Evolutionary conservation across 2,329 filamentous ascomycete genomes (phyloP).

Genomic region (Diaporthe sp.): DNA sequence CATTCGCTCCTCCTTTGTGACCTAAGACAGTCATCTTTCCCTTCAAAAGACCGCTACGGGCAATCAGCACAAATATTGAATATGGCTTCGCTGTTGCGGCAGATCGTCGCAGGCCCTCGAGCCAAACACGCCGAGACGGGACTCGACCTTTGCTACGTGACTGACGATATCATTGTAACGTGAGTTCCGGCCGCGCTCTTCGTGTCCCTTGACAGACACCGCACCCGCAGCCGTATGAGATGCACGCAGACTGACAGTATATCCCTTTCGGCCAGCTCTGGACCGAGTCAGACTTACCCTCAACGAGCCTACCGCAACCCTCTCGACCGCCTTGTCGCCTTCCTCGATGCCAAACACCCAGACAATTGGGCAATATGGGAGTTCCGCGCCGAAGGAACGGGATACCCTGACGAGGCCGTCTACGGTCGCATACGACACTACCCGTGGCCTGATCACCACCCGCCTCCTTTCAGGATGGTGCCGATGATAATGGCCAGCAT

Average conservation of each 20-base stretch:
- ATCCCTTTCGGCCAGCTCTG: constrained; percentile 77
- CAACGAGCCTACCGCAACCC: constrained; percentile 95
- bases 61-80: not conserved
- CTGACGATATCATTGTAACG: constrained; percentile 79
- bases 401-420: constrained; percentile 92
- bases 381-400: constrained; percentile 95
- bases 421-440: constrained; percentile 90
- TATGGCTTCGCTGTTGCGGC: constrained; percentile 84
- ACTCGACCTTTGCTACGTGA: constrained; percentile 96
- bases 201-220: not conserved
- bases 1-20: not conserved
- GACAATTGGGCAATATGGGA: constrained; percentile 96
- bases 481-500: constrained; percentile 93
- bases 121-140: constrained; percentile 87
- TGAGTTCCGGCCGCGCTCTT: constrained; percentile 48
- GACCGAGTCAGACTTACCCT: constrained; percentile 89
- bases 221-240: not conserved
- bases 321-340: constrained; percentile 86
- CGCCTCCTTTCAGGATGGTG: constrained; percentile 90
- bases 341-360: constrained; percentile 87
- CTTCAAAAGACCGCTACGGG: not conserved
- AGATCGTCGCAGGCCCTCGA: constrained; percentile 91
- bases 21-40: not conserved
- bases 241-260: not conserved
- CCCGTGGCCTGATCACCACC: constrained; percentile 97